Evolutionary conservation across 768 basidiomycete species (phyloP).

Genomic region (Sutorius australiensis): DNA sequence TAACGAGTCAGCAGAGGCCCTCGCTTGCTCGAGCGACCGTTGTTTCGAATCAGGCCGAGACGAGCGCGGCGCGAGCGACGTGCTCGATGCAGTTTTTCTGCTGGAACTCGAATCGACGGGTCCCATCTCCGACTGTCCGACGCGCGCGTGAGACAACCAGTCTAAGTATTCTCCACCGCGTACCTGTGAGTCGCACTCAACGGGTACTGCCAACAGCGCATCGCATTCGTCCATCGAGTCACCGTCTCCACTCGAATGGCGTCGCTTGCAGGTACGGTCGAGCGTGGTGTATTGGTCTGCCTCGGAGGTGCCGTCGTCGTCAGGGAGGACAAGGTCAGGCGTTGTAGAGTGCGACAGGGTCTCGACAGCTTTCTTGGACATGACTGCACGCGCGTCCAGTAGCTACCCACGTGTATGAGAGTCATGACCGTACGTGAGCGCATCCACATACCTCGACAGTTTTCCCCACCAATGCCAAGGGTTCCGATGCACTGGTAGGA

Average conservation of each 20-base stretch:
- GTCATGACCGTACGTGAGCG: neutral
- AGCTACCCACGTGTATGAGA: neutral
- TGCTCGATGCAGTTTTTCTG: constrained; percentile 20
- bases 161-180: neutral
- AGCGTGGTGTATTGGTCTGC: neutral
- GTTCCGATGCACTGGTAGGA: neutral
- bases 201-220: constrained; percentile 4
- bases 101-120: neutral
- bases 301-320: neutral
- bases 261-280: neutral
- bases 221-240: constrained; percentile 19
- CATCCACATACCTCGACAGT: neutral
- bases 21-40: neutral
- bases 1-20: neutral
- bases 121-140: constrained; percentile 1
- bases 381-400: neutral
- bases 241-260: neutral
- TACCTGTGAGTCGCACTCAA: constrained; percentile 7
- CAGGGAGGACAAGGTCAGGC: constrained; percentile 18
- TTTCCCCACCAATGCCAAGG: neutral
- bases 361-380: neutral
- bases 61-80: neutral
- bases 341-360: neutral
- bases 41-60: neutral
- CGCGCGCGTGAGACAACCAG: neutral